phyloP scores from a whole-genome alignment of 139 green algal species.

The Trebouxia sp. region DNA sequence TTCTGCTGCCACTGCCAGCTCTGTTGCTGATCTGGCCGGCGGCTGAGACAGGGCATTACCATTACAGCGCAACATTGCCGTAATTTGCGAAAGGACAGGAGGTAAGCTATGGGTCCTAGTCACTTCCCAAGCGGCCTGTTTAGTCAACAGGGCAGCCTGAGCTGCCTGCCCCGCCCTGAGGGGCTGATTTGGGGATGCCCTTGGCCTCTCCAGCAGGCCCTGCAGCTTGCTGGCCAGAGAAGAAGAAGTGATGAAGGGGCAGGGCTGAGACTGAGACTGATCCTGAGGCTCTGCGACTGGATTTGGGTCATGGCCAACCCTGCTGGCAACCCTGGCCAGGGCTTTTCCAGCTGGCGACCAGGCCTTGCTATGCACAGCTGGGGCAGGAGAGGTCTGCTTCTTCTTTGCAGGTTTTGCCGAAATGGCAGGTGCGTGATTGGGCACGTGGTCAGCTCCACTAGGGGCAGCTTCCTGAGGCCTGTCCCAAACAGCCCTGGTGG shows the following conservation, averaged over 20 bases:
- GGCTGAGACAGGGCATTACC: background rate
- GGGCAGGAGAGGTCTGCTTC: background rate
- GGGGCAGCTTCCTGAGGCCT: background rate
- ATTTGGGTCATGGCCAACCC: too few relatives aligned
- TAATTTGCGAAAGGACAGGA: background rate
- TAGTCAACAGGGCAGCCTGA: conserved; percentile 1
- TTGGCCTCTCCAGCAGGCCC: background rate
- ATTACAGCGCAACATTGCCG: background rate
- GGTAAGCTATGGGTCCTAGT: background rate
- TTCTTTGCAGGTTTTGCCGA: background rate
- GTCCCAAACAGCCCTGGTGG: background rate
- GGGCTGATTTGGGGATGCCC: background rate
- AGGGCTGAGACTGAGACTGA: too few relatives aligned
- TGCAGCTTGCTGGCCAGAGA: background rate
- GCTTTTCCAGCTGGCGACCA: conserved; percentile 8
- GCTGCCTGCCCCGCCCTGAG: conserved; percentile 8
- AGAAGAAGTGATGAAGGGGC: too few relatives aligned
- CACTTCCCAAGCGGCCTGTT: conserved; percentile 2
- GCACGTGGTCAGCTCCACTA: background rate
- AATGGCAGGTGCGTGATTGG: background rate
- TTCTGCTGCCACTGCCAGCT: conserved; percentile 11
- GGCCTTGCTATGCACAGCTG: background rate
- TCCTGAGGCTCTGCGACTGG: too few relatives aligned
- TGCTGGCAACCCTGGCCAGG: too few relatives aligned
- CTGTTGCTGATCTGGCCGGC: background rate